Conservation (phyloP, 2,329 filamentous ascomycete species). For the Raffaelea albimanens region DNA sequence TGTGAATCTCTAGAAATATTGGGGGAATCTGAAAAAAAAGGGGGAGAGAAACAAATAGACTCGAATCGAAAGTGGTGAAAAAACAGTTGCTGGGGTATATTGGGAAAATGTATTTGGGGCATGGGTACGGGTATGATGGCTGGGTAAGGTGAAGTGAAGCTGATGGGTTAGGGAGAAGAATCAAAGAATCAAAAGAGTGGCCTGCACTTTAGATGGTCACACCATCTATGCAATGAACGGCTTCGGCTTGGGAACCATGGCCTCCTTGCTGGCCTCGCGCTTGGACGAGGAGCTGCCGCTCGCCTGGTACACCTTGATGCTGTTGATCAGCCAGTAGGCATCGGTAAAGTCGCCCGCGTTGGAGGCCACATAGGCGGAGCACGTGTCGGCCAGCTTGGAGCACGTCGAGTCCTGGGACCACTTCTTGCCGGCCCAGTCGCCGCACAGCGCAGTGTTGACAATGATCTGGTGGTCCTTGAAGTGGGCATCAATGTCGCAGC, state of each 20-base stretch:
- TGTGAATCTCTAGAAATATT: background rate
- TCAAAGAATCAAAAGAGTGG: background rate
- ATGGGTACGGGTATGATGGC: background rate
- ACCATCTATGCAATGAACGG: conserved; percentile 8
- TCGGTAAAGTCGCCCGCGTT: conserved; percentile 63
- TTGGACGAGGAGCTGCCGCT: conserved; percentile 1
- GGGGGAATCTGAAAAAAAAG: background rate
- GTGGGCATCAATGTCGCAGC: conserved; percentile 60
- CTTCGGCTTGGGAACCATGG: background rate
- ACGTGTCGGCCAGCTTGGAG: conserved; percentile 50
- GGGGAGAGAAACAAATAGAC: background rate
- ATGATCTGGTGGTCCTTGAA: conserved; percentile 69
- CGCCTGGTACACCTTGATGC: conserved; percentile 52
- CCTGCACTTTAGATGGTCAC: background rate
- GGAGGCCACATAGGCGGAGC: conserved; percentile 60
- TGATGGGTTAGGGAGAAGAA: background rate
- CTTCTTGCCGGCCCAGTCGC: conserved; percentile 70
- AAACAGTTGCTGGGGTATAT: background rate
- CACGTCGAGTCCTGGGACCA: conserved; percentile 54
- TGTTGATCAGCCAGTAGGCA: conserved; percentile 70
- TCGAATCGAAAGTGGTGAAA: background rate
- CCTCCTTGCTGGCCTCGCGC: background rate
- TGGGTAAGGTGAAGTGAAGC: too few relatives aligned
- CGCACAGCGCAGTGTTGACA: conserved; percentile 79
- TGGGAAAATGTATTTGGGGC: background rate